Percentiles rank a stretch among this genome's conserved stretches.
phyloP scores from a whole-genome alignment of 495 filamentous ascomycete species.

The Elasticomyces elasticus region DNA sequence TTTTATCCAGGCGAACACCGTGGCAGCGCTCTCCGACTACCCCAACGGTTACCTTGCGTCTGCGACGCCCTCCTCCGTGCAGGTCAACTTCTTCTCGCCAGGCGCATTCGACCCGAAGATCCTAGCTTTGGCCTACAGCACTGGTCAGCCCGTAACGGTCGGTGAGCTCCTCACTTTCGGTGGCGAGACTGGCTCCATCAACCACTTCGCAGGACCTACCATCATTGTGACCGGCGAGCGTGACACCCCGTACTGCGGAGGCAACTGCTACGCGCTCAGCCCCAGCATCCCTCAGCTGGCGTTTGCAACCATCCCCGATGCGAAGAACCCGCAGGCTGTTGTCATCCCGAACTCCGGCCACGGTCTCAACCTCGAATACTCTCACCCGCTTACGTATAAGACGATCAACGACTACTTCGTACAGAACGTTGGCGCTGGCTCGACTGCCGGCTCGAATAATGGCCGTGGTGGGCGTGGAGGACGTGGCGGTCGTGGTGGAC shows the following conservation, averaged over 20 bases:
- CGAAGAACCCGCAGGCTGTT: constrained; percentile 9
- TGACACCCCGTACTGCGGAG: constrained; percentile 26
- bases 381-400: constrained; percentile 12
- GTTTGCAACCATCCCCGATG: constrained; percentile 14
- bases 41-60: constrained; percentile 39
- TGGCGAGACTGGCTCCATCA: constrained; percentile 11
- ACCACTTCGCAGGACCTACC: constrained; percentile 20
- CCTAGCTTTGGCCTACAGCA: constrained; percentile 23
- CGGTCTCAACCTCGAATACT: constrained; percentile 23
- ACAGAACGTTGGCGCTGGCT: no score
- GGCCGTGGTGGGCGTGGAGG: no score
- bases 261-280: constrained; percentile 24
- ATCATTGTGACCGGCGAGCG: constrained; percentile 23
- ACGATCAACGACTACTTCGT: constrained; percentile 18
- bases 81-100: constrained; percentile 39
- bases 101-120: constrained; percentile 39
- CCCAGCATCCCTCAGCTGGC: constrained; percentile 14
- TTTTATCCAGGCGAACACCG: constrained; percentile 38
- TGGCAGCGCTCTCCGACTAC: constrained; percentile 30
- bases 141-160: constrained; percentile 21
- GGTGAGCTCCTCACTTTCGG: constrained; percentile 26
- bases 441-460: no score
- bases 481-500: no score
- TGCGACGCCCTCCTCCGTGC: constrained; percentile 10
- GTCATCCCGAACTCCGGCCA: constrained; percentile 20